phyloP scores from a whole-genome alignment of 805 yeast species.

The Jamesozyma lodderae region DNA sequence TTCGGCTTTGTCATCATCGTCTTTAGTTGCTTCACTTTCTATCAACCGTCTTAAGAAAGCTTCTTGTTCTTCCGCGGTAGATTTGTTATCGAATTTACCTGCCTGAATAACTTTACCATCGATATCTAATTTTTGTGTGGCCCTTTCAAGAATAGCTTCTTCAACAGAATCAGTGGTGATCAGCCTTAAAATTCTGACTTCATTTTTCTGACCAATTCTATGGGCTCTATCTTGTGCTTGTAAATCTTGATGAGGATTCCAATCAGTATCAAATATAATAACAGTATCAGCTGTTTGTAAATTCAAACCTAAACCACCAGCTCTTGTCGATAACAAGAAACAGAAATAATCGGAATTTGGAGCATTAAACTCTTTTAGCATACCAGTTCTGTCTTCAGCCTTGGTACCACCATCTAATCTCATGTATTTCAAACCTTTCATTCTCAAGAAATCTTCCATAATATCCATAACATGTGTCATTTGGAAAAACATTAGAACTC shows the following conservation, averaged over 20 bases:
- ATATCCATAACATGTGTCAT: constrained; percentile 89
- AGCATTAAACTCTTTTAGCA: constrained; percentile 67
- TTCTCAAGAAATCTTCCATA: constrained; percentile 74
- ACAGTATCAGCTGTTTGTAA: constrained; percentile 85
- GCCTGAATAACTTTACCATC: constrained; percentile 89
- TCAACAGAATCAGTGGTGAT: constrained; percentile 78
- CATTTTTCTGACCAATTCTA: constrained; percentile 83
- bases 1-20: constrained; percentile 41
- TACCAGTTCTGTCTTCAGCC: constrained; percentile 71
- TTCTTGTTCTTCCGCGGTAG: constrained; percentile 82
- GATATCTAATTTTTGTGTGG: constrained; percentile 73
- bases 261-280: constrained; percentile 77
- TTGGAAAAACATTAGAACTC: constrained; percentile 76
- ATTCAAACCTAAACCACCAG: constrained; percentile 82
- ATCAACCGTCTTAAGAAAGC: constrained; percentile 61
- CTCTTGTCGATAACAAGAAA: constrained; percentile 73
- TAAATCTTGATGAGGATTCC: constrained; percentile 89
- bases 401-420: constrained; percentile 78
- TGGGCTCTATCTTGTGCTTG: constrained; percentile 90
- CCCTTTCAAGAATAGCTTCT: constrained; percentile 73
- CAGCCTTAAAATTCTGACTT: constrained; percentile 70
- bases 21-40: constrained; percentile 56
- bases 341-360: constrained; percentile 71
- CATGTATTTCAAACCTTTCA: constrained; percentile 57
- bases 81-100: constrained; percentile 81